Conservation (phyloP, 2,329 filamentous ascomycete species). For the Colletotrichum musae region DNA sequence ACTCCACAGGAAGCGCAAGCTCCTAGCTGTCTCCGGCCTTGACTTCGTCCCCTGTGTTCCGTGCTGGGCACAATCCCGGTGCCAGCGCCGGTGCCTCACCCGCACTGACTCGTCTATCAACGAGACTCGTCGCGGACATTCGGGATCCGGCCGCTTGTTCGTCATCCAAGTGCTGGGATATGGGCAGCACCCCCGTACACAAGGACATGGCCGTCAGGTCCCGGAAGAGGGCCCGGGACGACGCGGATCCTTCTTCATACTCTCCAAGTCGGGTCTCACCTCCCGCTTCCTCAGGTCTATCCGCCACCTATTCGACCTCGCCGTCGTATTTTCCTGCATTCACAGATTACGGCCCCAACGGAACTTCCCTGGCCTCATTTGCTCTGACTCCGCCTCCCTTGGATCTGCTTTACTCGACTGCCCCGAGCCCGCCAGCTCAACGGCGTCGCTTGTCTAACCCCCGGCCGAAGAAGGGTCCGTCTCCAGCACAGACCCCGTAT, state of each 20-base stretch:
- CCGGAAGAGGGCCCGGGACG: constrained; percentile 25
- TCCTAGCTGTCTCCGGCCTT: too few relatives aligned
- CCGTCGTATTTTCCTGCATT: constrained; percentile 3
- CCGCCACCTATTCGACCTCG: not conserved
- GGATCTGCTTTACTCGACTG: not conserved
- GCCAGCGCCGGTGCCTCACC: constrained; percentile 14
- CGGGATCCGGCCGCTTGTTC: not conserved
- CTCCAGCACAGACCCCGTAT: not conserved
- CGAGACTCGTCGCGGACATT: not conserved
- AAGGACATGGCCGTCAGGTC: constrained; percentile 8
- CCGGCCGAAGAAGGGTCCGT: not conserved
- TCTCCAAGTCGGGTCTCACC: constrained; percentile 2
- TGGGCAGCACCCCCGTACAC: not conserved
- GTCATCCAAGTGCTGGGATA: not conserved
- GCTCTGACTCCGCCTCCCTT: not conserved
- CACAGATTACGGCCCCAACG: not conserved
- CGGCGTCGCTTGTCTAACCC: constrained; percentile 24
- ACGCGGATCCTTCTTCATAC: constrained; percentile 17
- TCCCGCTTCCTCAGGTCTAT: not conserved
- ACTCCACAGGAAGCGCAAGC: too few relatives aligned
- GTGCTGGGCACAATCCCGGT: constrained; percentile 7
- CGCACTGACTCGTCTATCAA: not conserved
- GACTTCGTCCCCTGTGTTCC: constrained; percentile 7
- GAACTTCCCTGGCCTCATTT: not conserved
- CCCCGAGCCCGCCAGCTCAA: constrained; percentile 8